phyloP scores from a whole-genome alignment of 768 basidiomycete genomes.

The Lentinula guzmanii region DNA sequence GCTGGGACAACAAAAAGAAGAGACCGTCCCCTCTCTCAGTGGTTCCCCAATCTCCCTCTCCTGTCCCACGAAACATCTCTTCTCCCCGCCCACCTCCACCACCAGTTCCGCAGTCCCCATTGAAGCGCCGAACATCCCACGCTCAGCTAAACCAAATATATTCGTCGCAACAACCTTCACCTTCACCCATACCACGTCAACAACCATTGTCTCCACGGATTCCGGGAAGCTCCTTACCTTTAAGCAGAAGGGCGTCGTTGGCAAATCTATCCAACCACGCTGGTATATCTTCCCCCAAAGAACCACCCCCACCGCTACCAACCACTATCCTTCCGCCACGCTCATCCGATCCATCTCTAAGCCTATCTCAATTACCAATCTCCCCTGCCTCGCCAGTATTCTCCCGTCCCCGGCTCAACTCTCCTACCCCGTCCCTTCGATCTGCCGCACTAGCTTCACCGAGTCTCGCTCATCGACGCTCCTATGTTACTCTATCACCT shows the following conservation, averaged over 20 bases:
- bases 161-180: constrained; percentile 7
- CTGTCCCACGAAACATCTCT: constrained; percentile 9
- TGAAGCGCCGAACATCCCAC: constrained; percentile 17
- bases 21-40: constrained; percentile 26
- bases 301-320: not conserved
- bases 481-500: constrained; percentile 20
- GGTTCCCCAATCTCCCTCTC: constrained; percentile 15
- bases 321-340: not conserved
- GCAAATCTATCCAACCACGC: constrained; percentile 4
- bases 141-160: constrained; percentile 16
- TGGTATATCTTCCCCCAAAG: not conserved
- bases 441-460: constrained; percentile 8
- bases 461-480: constrained; percentile 18
- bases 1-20: constrained; percentile 21
- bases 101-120: constrained; percentile 12
- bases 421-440: not conserved
- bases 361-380: not conserved
- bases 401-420: not conserved
- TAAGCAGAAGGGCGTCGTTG: not conserved
- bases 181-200: constrained; percentile 3
- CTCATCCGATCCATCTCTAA: not conserved
- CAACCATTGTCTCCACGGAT: constrained; percentile 4
- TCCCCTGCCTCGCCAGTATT: not conserved
- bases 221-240: constrained; percentile 6
- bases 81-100: constrained; percentile 7